phyloP scores from a whole-genome alignment of 805 yeast species.

The Ogataea henricii region DNA sequence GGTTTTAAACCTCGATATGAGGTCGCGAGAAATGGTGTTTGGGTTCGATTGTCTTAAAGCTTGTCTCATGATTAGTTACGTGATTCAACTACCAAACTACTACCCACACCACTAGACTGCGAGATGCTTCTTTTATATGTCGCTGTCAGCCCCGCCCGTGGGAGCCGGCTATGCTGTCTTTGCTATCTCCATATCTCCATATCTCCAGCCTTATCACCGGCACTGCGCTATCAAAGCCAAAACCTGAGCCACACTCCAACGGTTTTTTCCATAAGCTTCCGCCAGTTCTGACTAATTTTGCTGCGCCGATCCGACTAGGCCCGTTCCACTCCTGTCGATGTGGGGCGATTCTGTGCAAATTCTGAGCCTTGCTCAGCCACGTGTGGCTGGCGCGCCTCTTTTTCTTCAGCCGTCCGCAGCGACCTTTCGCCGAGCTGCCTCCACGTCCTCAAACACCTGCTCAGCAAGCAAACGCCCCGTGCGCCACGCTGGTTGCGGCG shows the following conservation, averaged over 20 bases:
- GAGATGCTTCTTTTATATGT: background rate
- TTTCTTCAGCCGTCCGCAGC: background rate
- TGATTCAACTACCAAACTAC: background rate
- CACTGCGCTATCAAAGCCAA: background rate
- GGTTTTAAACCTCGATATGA: slow-evolving; percentile 9
- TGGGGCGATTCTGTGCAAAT: background rate
- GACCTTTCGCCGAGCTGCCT: too few relatives aligned
- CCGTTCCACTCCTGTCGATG: background rate
- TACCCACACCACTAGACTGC: background rate
- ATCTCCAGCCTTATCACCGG: background rate
- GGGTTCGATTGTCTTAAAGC: slow-evolving; percentile 17
- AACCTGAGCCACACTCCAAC: slow-evolving; percentile 3
- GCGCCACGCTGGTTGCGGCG: too few relatives aligned
- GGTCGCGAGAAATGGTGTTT: slow-evolving; percentile 14
- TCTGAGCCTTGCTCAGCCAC: background rate
- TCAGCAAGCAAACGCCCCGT: too few relatives aligned
- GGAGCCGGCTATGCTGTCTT: background rate
- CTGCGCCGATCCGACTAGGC: slow-evolving; percentile 1
- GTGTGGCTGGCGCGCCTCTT: background rate
- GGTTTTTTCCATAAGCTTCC: background rate
- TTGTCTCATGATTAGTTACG: slow-evolving; percentile 16
- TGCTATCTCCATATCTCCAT: slow-evolving; percentile 6
- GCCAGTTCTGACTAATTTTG: background rate
- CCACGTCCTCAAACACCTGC: too few relatives aligned
- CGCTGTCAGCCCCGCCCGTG: background rate